These are phyloP conservation scores for Fusarium multiceps DNA, from an alignment of 2,329 filamentous ascomycete species.

Conservation along the genomic window DNA sequence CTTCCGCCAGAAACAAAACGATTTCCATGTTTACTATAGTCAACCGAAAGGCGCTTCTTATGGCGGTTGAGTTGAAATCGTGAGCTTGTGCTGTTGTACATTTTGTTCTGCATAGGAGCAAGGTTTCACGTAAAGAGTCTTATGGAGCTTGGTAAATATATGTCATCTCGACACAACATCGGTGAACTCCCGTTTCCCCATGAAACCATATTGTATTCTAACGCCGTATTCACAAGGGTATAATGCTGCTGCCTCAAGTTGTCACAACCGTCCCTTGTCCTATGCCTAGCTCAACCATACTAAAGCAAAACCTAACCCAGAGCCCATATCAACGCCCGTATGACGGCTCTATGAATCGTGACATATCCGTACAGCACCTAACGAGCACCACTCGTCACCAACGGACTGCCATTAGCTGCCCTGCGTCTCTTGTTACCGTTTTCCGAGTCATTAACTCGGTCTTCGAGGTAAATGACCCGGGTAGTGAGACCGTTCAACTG, in stretches of 20 bases:
- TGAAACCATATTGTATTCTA: neutral
- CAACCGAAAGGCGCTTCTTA: neutral
- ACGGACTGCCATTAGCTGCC: conserved; percentile 31
- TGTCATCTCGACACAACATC: neutral
- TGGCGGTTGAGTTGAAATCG: neutral
- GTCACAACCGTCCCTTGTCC: conserved; percentile 4
- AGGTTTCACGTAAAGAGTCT: neutral
- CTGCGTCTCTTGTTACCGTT: conserved; percentile 41
- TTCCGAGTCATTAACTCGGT: conserved; percentile 12
- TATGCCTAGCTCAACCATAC: conserved; percentile 2
- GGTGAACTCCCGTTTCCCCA: neutral
- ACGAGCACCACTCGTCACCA: conserved; percentile 18
- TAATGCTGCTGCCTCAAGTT: conserved; percentile 19
- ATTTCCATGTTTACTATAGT: neutral
- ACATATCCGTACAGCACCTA: conserved; percentile 12
- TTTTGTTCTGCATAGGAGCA: neutral
- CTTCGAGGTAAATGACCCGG: conserved; percentile 41
- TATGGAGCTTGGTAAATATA: neutral
- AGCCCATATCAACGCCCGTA: conserved; percentile 2
- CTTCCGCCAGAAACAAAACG: neutral
- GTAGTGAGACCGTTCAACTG: conserved; percentile 37
- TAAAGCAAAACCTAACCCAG: conserved; percentile 12
- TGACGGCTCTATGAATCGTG: neutral
- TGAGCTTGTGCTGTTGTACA: neutral
- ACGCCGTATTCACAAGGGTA: conserved; percentile 34